phyloP scores from a whole-genome alignment of 73 alveolate species.

The Uronychia setigera region DNA sequence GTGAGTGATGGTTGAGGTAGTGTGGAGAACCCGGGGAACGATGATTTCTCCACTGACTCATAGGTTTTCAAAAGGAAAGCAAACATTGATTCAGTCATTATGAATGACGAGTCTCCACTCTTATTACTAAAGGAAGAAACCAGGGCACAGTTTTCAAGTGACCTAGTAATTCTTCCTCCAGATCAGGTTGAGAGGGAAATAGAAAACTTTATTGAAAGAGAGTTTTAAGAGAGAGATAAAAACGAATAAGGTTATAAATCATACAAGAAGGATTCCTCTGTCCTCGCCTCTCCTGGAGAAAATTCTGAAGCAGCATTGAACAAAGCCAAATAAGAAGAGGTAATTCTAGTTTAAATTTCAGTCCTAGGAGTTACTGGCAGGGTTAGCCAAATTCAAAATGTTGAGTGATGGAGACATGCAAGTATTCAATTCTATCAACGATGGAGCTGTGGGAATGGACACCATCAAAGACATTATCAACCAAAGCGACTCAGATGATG shows the following conservation, averaged over 20 bases:
- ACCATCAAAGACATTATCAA: neutral
- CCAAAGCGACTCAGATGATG: neutral
- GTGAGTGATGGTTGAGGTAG: too few species aligned
- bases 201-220: neutral
- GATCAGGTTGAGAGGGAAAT: neutral
- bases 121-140: neutral
- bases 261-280: neutral
- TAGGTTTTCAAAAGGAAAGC: too few species aligned
- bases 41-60: too few species aligned
- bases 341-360: too few species aligned
- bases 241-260: neutral
- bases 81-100: too few species aligned
- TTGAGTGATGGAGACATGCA: neutral
- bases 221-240: neutral
- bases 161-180: neutral
- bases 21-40: too few species aligned
- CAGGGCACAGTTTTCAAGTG: neutral
- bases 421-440: neutral
- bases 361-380: neutral
- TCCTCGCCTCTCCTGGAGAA: too few species aligned
- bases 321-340: neutral
- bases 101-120: neutral
- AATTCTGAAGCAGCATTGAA: too few species aligned
- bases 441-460: neutral
- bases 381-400: neutral